phyloP scores from a whole-genome alignment of 495 filamentous ascomycete species.

The Neurospora sp. region DNA sequence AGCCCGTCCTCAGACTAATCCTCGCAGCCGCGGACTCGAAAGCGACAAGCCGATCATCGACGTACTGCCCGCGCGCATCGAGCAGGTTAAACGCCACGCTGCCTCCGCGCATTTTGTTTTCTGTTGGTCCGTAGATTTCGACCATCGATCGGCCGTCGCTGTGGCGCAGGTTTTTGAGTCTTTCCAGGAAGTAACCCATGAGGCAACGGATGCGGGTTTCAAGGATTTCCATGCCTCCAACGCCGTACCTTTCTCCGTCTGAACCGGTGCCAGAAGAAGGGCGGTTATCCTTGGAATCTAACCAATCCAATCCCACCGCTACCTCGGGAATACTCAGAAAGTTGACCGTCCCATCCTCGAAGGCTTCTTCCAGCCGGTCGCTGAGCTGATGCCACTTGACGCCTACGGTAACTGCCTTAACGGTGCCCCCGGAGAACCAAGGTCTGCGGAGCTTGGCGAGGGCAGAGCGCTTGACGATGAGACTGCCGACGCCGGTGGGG shows the following conservation, averaged over 20 bases:
- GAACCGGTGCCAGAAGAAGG: no score
- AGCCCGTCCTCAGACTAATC: slow-evolving; percentile 50
- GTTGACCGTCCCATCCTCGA: slow-evolving; percentile 55
- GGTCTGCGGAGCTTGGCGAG: slow-evolving; percentile 33
- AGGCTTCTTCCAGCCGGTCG: slow-evolving; percentile 29
- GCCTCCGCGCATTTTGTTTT: slow-evolving; percentile 42
- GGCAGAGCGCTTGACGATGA: slow-evolving; percentile 40
- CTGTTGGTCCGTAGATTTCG: slow-evolving; percentile 40
- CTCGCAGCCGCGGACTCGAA: slow-evolving; percentile 24
- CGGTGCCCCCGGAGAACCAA: slow-evolving; percentile 55
- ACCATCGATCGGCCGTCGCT: slow-evolving; percentile 37
- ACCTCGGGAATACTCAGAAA: slow-evolving; percentile 51
- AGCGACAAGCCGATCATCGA: slow-evolving; percentile 46
- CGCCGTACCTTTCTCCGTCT: neutral
- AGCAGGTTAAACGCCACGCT: slow-evolving; percentile 49
- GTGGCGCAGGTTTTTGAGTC: slow-evolving; percentile 36
- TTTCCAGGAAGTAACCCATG: slow-evolving; percentile 37
- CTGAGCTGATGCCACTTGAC: slow-evolving; percentile 41
- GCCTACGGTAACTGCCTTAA: slow-evolving; percentile 41
- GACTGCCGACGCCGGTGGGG: slow-evolving; percentile 47
- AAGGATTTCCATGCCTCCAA: slow-evolving; percentile 7
- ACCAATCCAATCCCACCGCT: slow-evolving; percentile 36
- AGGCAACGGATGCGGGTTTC: slow-evolving; percentile 26
- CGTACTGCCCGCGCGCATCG: slow-evolving; percentile 29
- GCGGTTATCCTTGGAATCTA: neutral